Percentiles rank a stretch among this genome's conserved stretches.
These are phyloP conservation scores for Prillingera fragicola DNA, from an alignment of 1,284 basidiomycete species.

Conservation along the genomic window DNA sequence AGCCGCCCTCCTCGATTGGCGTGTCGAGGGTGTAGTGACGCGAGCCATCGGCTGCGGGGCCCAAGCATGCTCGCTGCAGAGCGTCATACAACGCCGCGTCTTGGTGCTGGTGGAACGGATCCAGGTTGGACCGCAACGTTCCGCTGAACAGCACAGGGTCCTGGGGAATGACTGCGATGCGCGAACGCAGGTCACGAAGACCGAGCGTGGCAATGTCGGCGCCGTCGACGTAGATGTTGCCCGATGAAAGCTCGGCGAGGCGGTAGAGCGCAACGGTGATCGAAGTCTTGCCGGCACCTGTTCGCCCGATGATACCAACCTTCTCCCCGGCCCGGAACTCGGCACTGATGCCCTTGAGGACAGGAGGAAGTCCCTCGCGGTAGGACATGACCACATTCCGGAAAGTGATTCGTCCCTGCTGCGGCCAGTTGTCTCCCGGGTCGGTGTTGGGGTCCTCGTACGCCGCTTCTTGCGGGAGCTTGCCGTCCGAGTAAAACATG, in stretches of 20 bases:
- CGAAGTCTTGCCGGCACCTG: slow-evolving; percentile 46
- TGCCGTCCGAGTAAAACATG: slow-evolving; percentile 57
- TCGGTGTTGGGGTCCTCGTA: slow-evolving; percentile 56
- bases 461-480: slow-evolving; percentile 59
- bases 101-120: slow-evolving; percentile 54
- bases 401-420: slow-evolving; percentile 36
- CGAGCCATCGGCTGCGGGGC: slow-evolving; percentile 10
- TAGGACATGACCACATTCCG: slow-evolving; percentile 48
- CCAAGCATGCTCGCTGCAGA: slow-evolving; percentile 53
- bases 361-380: slow-evolving; percentile 49
- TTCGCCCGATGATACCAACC: slow-evolving; percentile 50
- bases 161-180: slow-evolving; percentile 59
- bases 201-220: neutral
- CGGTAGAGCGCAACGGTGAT: slow-evolving; percentile 52
- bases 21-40: slow-evolving; percentile 59
- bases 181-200: slow-evolving; percentile 51
- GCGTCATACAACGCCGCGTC: slow-evolving; percentile 54
- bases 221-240: neutral
- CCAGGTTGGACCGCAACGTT: slow-evolving; percentile 43
- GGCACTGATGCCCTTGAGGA: slow-evolving; percentile 48
- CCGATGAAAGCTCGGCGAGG: slow-evolving; percentile 42
- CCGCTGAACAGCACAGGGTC: slow-evolving; percentile 41
- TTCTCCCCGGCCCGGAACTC: slow-evolving; percentile 48
- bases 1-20: slow-evolving; percentile 32
- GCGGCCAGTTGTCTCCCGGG: slow-evolving; percentile 51